Base-by-base conservation (phyloP, 192 early-diverging fungal species). In the Powellomyces hirtus region DNA sequence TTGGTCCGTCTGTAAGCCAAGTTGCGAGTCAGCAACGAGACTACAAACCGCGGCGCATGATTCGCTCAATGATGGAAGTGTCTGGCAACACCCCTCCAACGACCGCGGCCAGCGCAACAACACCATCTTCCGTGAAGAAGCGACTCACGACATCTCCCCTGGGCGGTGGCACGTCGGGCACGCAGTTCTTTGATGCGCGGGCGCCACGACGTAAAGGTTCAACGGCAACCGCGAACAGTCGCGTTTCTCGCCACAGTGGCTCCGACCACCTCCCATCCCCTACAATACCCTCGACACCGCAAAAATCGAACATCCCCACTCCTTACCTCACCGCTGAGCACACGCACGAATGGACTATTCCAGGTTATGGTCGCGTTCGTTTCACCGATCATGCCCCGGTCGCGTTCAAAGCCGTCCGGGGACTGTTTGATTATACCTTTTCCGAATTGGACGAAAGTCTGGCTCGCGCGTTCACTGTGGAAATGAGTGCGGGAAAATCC, bases 331-430 rank as follows among this genome's bases (percentile, higher is more conserved):
- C 34, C 5, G 59, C 68, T 7, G 72, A 78, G 52, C 72, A 71
- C 26, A 7, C 34, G 10, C 62, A 74, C 37, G 64, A 74, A 22
- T 78, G 76, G 76, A 49, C 58, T 57, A 70, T 78, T 11, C 60
- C 78, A 24, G 68, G 50, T 13, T 77, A 55, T 52, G 78, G 78
- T 4, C 34, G 56, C 6, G 60, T 76, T 7, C 46, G 59, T 40
- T 77, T 74, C 44, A 71, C 62, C 18, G 78, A 80, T 35, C 68
- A 75, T 42, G 68, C 72, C 11, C 75, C 75, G 10, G 33, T 73
- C 5, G 72, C 69, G 22, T 76, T 76, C 56, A 70, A 67, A 40
- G 52, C 56, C 14, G 53, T 77, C 7, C 66, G 78, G 10, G 53
- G 51, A 10, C n/a, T 34, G 11, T 78, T 78, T 68, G 69, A 52